Conservation (phyloP, 2,329 filamentous ascomycete species). For the Curvularia sp. region DNA sequence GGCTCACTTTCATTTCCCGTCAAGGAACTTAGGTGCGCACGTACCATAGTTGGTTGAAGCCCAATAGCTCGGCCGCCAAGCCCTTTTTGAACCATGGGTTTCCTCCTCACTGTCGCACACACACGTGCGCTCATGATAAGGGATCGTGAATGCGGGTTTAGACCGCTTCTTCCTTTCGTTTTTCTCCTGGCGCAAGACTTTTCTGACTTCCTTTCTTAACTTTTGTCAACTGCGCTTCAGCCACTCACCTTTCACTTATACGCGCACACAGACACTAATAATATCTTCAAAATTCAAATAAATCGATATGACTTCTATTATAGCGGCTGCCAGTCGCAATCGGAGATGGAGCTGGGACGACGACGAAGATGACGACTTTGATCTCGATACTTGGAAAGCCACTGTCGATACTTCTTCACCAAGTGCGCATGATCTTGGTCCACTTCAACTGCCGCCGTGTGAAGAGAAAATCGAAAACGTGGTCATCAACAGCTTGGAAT, state of each 20-base stretch:
- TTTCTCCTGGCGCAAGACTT: background rate
- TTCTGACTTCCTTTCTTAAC: background rate
- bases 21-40: conserved; percentile 4
- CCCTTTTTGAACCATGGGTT: conserved; percentile 5
- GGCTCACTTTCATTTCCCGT: conserved; percentile 4
- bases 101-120: conserved; percentile 4
- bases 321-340: conserved; percentile 2
- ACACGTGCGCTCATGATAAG: conserved; percentile 4
- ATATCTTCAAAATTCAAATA: background rate
- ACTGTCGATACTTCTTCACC: conserved; percentile 24
- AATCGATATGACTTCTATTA: conserved; percentile 14
- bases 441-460: conserved; percentile 11
- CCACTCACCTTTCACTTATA: background rate
- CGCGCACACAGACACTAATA: background rate
- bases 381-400: conserved; percentile 21
- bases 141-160: background rate
- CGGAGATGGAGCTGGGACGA: conserved; percentile 30
- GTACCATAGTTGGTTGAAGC: conserved; percentile 8
- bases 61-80: conserved; percentile 8
- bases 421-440: conserved; percentile 9
- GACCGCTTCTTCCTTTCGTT: background rate
- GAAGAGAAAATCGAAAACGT: background rate
- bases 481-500: background rate
- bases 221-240: background rate
- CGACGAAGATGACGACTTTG: conserved; percentile 35